Percentiles rank a stretch among this genome's conserved stretches.
Evolutionary conservation across 1,139 yeast species (phyloP).

Genomic region (Yamadazyma atlantica): DNA sequence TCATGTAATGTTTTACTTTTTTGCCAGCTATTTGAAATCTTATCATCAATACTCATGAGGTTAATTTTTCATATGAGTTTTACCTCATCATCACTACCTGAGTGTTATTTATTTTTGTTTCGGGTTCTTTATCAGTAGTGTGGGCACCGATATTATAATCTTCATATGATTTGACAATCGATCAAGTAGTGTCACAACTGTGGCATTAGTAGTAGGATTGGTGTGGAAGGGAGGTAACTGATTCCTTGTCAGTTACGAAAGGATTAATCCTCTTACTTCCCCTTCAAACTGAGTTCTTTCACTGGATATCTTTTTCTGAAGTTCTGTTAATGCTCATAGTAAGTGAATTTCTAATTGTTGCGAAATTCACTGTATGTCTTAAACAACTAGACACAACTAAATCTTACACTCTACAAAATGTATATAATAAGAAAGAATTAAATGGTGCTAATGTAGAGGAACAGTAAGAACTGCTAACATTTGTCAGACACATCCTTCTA

Average conservation of each 20-base stretch:
- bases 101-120: background rate
- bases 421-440: no score
- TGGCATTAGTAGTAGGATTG: background rate
- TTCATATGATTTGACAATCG: slow-evolving; percentile 1
- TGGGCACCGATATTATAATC: background rate
- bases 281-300: no score
- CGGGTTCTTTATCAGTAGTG: background rate
- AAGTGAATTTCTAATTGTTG: background rate
- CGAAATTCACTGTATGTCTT: background rate
- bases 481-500: no score
- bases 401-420: no score
- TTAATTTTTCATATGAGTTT: slow-evolving; percentile 1
- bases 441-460: no score
- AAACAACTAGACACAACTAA: no score
- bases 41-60: slow-evolving; percentile 9
- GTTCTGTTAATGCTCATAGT: no score
- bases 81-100: no score
- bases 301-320: no score
- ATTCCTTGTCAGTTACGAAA: no score
- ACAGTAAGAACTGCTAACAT: background rate
- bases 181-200: background rate
- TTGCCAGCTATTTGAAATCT: slow-evolving; percentile 7
- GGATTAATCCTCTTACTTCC: no score
- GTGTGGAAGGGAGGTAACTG: background rate
- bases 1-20: slow-evolving; percentile 9